Conservation (phyloP, 768 basidiomycete genomes). For the Termitomyces sp. region DNA sequence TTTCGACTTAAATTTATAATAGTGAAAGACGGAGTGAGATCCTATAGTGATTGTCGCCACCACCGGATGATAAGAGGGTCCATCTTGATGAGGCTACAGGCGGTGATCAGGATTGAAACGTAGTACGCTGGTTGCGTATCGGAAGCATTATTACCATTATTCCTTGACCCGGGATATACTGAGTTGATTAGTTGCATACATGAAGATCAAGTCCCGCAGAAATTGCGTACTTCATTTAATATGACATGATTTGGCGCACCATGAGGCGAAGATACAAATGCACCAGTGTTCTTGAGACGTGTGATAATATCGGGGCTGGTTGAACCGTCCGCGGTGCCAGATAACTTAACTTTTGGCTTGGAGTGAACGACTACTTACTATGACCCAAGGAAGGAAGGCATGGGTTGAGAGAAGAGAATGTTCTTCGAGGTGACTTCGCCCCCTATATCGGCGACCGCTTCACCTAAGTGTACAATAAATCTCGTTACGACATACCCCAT, state of each 20-base stretch:
- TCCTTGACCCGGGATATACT: slow-evolving; percentile 88
- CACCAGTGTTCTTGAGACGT: slow-evolving; percentile 59
- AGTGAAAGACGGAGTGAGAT: slow-evolving; percentile 78
- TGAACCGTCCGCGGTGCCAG: neutral
- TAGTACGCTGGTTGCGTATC: neutral
- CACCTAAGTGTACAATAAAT: neutral
- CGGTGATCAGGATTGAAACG: neutral
- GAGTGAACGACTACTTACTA: slow-evolving; percentile 41
- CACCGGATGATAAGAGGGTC: slow-evolving; percentile 79
- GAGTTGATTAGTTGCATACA: slow-evolving; percentile 2
- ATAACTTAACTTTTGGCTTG: slow-evolving; percentile 1
- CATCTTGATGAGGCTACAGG: slow-evolving; percentile 85
- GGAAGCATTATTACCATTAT: slow-evolving; percentile 64
- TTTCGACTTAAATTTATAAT: slow-evolving; percentile 56
- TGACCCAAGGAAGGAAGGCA: slow-evolving; percentile 65
- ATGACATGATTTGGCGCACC: slow-evolving; percentile 82
- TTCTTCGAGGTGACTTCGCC: slow-evolving; percentile 72
- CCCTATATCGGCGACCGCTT: slow-evolving; percentile 36
- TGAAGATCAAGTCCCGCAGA: neutral
- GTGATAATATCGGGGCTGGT: slow-evolving; percentile 73
- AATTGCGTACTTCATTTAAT: slow-evolving; percentile 64
- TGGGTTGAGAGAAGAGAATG: slow-evolving; percentile 55
- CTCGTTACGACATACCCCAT: slow-evolving; percentile 47
- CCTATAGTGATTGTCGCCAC: slow-evolving; percentile 90
- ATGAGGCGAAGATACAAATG: slow-evolving; percentile 59